These are phyloP conservation scores for Leccinum disarticulatum DNA, from an alignment of 768 basidiomycete species.

Conservation along the genomic window DNA sequence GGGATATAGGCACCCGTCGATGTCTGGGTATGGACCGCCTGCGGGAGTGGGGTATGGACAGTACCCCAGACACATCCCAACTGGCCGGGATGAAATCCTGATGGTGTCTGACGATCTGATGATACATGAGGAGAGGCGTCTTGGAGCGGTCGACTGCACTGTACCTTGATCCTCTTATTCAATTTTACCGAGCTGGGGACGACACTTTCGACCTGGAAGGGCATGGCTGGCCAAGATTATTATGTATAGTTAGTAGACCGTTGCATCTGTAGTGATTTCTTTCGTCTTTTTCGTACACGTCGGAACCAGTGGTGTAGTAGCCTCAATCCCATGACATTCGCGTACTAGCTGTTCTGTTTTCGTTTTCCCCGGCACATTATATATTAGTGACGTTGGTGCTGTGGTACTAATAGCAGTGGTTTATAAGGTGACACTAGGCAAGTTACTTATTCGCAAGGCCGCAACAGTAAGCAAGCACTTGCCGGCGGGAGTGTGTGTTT, in stretches of 20 bases:
- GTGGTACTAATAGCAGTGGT: no score
- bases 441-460: no score
- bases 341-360: background rate
- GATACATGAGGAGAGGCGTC: background rate
- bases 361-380: no score
- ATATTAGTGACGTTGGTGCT: no score
- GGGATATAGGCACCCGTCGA: slow-evolving; percentile 27
- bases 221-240: background rate
- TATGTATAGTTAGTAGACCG: slow-evolving; percentile 29
- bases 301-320: background rate
- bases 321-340: background rate
- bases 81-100: slow-evolving; percentile 79
- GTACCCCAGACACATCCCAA: slow-evolving; percentile 47
- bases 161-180: slow-evolving; percentile 12
- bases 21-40: slow-evolving; percentile 28
- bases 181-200: slow-evolving; percentile 18
- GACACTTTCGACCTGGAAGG: no score
- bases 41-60: slow-evolving; percentile 37
- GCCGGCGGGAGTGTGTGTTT: no score
- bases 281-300: slow-evolving; percentile 8
- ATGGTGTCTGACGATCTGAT: slow-evolving; percentile 82
- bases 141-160: slow-evolving; percentile 6
- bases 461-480: no score
- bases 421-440: no score
- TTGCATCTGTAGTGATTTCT: slow-evolving; percentile 31